Conservation (phyloP, 805 yeast species). For the Wickerhamomyces rabaulensis region DNA sequence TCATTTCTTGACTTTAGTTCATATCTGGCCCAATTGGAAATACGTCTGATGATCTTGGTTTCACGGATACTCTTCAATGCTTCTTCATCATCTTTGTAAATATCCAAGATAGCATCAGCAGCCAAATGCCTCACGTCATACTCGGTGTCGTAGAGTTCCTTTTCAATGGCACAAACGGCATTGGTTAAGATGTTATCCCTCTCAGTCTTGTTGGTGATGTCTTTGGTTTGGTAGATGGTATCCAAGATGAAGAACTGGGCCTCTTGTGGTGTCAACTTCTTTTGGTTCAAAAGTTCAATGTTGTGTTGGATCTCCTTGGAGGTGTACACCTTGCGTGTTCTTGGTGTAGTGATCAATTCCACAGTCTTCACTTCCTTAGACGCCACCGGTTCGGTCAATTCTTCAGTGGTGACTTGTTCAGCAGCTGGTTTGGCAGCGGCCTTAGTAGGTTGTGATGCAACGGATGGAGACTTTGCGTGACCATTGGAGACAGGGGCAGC, state of each 20-base stretch:
- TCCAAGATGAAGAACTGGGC: neutral
- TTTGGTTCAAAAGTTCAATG: neutral
- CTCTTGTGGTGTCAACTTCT: neutral
- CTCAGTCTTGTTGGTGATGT: neutral
- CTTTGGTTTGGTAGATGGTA: neutral
- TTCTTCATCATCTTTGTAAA: neutral
- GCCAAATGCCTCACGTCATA: neutral
- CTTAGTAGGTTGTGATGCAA: neutral
- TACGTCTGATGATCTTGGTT: neutral
- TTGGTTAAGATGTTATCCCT: neutral
- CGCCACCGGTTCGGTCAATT: neutral
- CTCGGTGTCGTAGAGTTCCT: neutral
- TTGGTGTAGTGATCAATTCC: neutral
- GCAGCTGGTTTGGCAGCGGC: neutral
- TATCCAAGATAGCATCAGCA: neutral
- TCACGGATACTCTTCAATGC: neutral
- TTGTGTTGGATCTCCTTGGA: neutral
- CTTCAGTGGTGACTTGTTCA: neutral
- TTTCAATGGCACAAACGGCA: neutral
- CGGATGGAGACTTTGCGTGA: too few relatives aligned
- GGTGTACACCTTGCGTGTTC: neutral
- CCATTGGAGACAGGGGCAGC: neutral
- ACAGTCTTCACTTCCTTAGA: neutral
- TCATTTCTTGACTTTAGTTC: neutral
- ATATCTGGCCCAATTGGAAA: conserved; percentile 5